Conservation (phyloP, 1,139 yeast species). For the Protomyces pachydermus region DNA sequence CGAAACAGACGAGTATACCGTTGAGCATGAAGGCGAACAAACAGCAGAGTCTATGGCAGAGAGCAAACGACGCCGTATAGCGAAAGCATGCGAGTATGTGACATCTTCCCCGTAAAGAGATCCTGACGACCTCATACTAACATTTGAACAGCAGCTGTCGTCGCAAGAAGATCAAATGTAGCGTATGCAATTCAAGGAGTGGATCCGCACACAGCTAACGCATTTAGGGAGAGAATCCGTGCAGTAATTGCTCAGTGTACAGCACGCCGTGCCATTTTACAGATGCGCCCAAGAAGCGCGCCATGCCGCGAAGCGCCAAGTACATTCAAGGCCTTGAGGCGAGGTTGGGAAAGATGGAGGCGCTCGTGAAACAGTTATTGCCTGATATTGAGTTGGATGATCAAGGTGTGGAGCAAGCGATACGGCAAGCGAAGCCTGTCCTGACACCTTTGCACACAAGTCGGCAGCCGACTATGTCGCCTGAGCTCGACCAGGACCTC, state of each 20-base stretch:
- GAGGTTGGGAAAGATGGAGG: slow-evolving; percentile 39
- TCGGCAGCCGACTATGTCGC: not conserved
- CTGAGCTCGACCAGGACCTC: not conserved
- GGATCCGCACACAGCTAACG: too few relatives aligned
- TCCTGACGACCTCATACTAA: not conserved
- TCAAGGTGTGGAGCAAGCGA: not conserved
- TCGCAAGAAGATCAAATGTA: slow-evolving; percentile 65
- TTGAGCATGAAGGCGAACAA: not conserved
- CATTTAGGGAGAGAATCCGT: slow-evolving; percentile 37
- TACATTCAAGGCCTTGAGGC: slow-evolving; percentile 37
- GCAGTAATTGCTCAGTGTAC: slow-evolving; percentile 23
- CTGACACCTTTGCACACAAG: not conserved
- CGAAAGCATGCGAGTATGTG: slow-evolving; percentile 48
- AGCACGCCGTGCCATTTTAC: slow-evolving; percentile 37
- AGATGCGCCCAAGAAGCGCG: slow-evolving; percentile 37
- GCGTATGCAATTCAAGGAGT: slow-evolving; percentile 43
- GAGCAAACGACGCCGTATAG: slow-evolving; percentile 40
- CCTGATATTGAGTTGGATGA: slow-evolving; percentile 23
- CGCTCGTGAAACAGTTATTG: slow-evolving; percentile 35
- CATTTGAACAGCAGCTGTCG: slow-evolving; percentile 47
- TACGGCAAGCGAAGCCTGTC: not conserved
- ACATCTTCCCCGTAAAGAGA: not conserved
- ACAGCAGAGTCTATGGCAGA: slow-evolving; percentile 1
- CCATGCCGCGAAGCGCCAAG: slow-evolving; percentile 33
- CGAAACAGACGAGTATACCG: not conserved